Evolutionary conservation across 225 moss, liverwort and hornwort genomes (phyloP), one percentile per base, ranked within the genome.

Genomic region (Lunularia cruciata): DNA sequence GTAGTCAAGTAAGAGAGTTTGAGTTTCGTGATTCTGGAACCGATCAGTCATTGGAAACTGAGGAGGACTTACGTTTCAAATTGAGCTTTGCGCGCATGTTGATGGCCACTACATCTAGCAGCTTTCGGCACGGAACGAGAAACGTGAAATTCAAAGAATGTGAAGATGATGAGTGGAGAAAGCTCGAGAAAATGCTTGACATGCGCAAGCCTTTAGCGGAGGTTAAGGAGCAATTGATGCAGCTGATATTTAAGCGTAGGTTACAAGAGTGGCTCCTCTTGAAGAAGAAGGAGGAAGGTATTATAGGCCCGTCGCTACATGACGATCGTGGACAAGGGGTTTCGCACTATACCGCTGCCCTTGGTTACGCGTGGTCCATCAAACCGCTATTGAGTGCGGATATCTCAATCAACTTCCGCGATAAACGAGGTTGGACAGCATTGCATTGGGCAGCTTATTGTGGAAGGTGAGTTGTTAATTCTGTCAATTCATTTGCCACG

Each of bases 281-380:
- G 6, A 90, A 89, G 72, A 47, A 79, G 25, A 74, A 60, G 19
- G 34, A 83, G 6, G 79, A 78, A 60, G 90, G 88, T 51, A 88
- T 81, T 11, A 91, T 83, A 49, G 91, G 91, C 54, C 81, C 91
- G 1, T 81, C 89, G 33, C 79, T 93, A 34, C 75, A 87, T 20
- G 91, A 98, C 76, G 79, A 81, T 33, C 79, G 85, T 57, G 98
- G 98, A 16, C 87, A 82, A 76, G 92, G 96, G 37, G 83, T 90
- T 57, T 72, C 88, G 8, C 96, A 96, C 68, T 86, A 90, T 81
- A 75, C 87, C 69, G 90, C 96, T 72, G 92, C 90, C 5, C 69
- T 96, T 67, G 96, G 96, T 32, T 96, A 90, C 77, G 89, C 85
- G 19, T 96, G 96, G 96, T 88, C 89, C 19, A 76, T 89, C 16